phyloP scores from a whole-genome alignment of 2,329 filamentous ascomycete genomes.

The Didymella sp. region DNA sequence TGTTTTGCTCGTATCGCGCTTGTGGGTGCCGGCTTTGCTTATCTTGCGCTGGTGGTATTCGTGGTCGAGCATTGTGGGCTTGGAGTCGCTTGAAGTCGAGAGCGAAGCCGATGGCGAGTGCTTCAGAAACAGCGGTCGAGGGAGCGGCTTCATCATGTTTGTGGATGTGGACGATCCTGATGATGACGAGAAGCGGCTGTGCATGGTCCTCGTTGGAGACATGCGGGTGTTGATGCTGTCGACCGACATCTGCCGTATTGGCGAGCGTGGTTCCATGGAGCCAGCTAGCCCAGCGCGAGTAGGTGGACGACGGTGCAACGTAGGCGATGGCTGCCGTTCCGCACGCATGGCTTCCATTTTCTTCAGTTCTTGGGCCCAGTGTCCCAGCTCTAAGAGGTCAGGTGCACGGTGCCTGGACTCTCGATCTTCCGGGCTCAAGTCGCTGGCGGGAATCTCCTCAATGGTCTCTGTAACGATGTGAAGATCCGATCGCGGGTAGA shows the following conservation, averaged over 20 bases:
- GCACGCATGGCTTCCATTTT: slow-evolving; percentile 13
- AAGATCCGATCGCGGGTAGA: slow-evolving; percentile 1
- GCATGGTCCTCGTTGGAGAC: neutral
- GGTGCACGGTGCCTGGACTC: slow-evolving; percentile 16
- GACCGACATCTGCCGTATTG: neutral
- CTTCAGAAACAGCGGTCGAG: neutral
- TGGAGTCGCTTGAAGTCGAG: neutral
- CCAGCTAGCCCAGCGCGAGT: neutral
- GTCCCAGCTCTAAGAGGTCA: slow-evolving; percentile 1
- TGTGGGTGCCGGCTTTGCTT: neutral
- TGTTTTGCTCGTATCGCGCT: neutral
- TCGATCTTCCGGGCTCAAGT: slow-evolving; percentile 16
- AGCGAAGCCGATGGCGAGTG: neutral
- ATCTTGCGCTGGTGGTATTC: slow-evolving; percentile 2
- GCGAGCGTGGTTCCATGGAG: neutral
- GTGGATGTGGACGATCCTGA: neutral
- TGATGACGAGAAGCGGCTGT: slow-evolving; percentile 5
- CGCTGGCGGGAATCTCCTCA: neutral
- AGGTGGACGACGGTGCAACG: neutral
- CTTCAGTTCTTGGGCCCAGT: slow-evolving; percentile 18
- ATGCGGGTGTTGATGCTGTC: neutral
- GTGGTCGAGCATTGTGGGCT: slow-evolving; percentile 1
- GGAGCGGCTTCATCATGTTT: neutral
- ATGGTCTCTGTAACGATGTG: neutral
- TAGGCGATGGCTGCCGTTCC: neutral